Evolutionary conservation across 371 early-diverging fungal species (phyloP).

Genomic region (Aphelidium insulamus): DNA sequence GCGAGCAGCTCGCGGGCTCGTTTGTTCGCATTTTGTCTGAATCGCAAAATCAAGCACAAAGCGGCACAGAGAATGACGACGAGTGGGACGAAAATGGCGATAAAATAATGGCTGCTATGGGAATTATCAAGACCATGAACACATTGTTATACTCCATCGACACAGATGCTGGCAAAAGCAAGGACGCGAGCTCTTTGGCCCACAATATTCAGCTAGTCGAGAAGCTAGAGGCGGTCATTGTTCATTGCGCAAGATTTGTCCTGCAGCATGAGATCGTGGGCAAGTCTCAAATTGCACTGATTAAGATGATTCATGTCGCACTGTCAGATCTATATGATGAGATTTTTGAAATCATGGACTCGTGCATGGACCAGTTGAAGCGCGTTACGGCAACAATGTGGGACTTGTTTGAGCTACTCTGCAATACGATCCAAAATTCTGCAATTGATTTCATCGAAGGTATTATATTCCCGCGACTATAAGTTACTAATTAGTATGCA

Average conservation of each 20-base stretch:
- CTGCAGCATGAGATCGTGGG: conserved; percentile 40
- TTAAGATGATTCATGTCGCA: conserved; percentile 4
- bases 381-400: conserved; percentile 58
- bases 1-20: conserved; percentile 50
- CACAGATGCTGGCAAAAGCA: too few species aligned
- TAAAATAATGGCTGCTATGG: conserved; percentile 71
- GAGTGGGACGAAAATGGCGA: conserved; percentile 37
- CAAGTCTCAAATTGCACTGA: conserved; percentile 3
- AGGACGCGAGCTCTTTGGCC: too few species aligned
- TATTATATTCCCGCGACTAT: too few species aligned
- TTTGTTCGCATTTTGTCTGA: conserved; percentile 60
- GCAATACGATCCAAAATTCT: conserved; percentile 41
- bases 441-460: conserved; percentile 51
- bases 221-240: conserved; percentile 42
- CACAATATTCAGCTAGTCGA: too few species aligned
- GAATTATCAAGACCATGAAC: conserved; percentile 70
- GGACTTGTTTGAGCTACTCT: conserved; percentile 49
- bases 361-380: conserved; percentile 54
- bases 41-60: conserved; percentile 7
- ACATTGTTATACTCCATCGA: conserved; percentile 36
- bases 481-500: too few species aligned
- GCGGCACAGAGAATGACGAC: conserved; percentile 13
- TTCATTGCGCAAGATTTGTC: conserved; percentile 45
- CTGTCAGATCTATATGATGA: conserved; percentile 60
- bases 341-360: conserved; percentile 66